Percentiles rank a stretch among this genome's conserved stretches.
These are phyloP conservation scores for Crithidia sp. DNA, from an alignment of 208 protist species.

Conservation along the genomic window DNA sequence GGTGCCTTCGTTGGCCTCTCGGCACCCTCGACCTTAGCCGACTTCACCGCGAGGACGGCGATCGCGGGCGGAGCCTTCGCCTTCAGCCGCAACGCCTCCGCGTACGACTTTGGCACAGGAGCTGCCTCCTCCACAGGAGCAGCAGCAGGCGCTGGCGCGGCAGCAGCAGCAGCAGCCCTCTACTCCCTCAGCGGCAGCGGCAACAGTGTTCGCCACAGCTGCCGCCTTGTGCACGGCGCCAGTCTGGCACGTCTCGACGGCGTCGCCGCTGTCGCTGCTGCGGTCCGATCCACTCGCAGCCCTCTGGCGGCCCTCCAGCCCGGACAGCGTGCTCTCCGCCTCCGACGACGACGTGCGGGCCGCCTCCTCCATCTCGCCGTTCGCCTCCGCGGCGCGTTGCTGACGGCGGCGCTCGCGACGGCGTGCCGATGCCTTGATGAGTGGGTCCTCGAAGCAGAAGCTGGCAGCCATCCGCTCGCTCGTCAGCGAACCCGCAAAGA, in stretches of 20 bases:
- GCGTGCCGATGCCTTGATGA: slow-evolving; percentile 27
- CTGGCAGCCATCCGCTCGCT: slow-evolving; percentile 11
- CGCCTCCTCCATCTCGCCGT: slow-evolving; percentile 2
- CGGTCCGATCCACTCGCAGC: not conserved
- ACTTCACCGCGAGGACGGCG: not conserved
- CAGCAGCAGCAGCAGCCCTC: not conserved
- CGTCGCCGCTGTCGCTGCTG: not conserved
- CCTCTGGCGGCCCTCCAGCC: not conserved
- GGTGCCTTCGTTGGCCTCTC: not conserved
- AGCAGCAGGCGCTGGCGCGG: not conserved
- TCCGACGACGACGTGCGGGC: slow-evolving; percentile 7
- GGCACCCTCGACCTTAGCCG: not conserved
- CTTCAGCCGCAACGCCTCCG: slow-evolving; percentile 19
- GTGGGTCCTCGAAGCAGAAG: slow-evolving; percentile 31
- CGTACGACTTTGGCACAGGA: slow-evolving; percentile 12
- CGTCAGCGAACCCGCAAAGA: slow-evolving; percentile 7
- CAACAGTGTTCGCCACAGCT: not conserved
- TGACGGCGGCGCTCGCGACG: slow-evolving; percentile 23
- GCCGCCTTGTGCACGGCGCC: not conserved
- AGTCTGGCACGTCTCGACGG: not conserved
- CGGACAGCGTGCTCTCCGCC: not conserved
- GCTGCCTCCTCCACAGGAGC: not conserved
- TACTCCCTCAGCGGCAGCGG: not conserved
- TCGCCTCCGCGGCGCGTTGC: not conserved
- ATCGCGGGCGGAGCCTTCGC: not conserved